phyloP scores from a whole-genome alignment of 148 eudicot genomes.

The Rhododendron simsii region DNA sequence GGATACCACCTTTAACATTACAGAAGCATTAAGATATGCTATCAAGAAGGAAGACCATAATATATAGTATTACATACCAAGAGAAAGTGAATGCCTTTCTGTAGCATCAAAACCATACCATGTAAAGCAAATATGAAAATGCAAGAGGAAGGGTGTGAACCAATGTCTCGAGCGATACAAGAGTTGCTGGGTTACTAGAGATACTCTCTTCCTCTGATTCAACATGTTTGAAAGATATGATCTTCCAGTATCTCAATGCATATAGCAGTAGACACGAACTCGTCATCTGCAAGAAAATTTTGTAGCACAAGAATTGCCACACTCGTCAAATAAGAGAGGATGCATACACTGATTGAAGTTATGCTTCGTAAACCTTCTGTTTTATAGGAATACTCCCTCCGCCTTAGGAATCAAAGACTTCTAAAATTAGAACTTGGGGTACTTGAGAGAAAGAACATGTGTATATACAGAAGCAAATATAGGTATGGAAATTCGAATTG shows the following conservation, averaged over 20 bases:
- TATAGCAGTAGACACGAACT: conserved; percentile 59
- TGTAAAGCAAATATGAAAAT: conserved; percentile 58
- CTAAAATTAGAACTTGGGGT: neutral
- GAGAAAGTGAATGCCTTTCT: neutral
- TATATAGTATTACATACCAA: neutral
- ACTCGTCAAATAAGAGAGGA: neutral
- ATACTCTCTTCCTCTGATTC: conserved; percentile 20
- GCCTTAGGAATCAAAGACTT: neutral
- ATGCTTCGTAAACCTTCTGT: neutral
- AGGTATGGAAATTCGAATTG: too few relatives aligned
- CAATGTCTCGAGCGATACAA: conserved; percentile 52
- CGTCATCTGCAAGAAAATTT: conserved; percentile 40
- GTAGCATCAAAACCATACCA: conserved; percentile 36
- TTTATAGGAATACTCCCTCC: neutral
- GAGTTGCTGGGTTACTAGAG: conserved; percentile 21
- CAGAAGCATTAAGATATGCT: neutral
- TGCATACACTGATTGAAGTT: neutral
- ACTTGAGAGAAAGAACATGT: neutral
- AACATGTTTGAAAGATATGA: conserved; percentile 44
- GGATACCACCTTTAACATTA: conserved; percentile 40
- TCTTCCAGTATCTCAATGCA: conserved; percentile 39
- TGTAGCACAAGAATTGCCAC: neutral
- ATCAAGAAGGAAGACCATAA: neutral
- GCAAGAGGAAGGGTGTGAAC: conserved; percentile 61
- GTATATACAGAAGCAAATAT: too few relatives aligned